Evolutionary conservation across 495 filamentous ascomycete genomes (phyloP), one percentile per base, ranked within the genome.

Genomic region (Penicillium atrosanguineum): DNA sequence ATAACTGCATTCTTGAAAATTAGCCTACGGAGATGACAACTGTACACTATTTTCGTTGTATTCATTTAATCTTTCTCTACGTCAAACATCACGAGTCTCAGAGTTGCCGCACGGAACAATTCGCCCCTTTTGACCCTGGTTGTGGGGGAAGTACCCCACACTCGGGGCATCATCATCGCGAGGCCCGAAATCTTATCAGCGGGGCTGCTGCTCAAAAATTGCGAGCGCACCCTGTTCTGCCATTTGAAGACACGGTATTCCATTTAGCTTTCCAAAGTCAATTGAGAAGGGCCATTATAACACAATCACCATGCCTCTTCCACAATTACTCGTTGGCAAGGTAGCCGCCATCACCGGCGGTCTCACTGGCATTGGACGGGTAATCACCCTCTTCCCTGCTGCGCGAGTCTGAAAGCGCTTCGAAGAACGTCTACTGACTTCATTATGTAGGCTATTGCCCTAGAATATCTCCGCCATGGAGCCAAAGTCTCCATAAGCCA

Each of bases 331-430:
- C 38, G 68, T 72, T 7, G 76, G 76, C 66, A 88, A 88, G 59
- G 82, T 80, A 6, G 84, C 83, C 54, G 83, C 86, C 58, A 82
- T 90, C 53, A 89, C 87, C 0, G 87, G 86, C 48, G 84, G 82
- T 50, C 84, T 83, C 1, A 85, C 85, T 0, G 87, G 87, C 43
- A 88, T 90, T 55, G 87, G 87, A 37, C 82, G 85, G 20, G 86
- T 52, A 52, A 34, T 20, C 28, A 20, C 7, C 19, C 16, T 6
- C 12, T 11, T 28, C 25, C 20, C 23, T 9, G 4, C 20, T 11
- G 25, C 23, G n/a, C n/a, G 20, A 44, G 23, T 28, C 9, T 26
- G 42, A 44, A 23, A 4, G 4, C 11, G 12, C 31, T 34, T 14
- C 4, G 11, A 34, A 34, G 1, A 34, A 34, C 3, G 12, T 34